Conservation (phyloP, 2,329 filamentous ascomycete species). For the Byssothecium circinans region DNA sequence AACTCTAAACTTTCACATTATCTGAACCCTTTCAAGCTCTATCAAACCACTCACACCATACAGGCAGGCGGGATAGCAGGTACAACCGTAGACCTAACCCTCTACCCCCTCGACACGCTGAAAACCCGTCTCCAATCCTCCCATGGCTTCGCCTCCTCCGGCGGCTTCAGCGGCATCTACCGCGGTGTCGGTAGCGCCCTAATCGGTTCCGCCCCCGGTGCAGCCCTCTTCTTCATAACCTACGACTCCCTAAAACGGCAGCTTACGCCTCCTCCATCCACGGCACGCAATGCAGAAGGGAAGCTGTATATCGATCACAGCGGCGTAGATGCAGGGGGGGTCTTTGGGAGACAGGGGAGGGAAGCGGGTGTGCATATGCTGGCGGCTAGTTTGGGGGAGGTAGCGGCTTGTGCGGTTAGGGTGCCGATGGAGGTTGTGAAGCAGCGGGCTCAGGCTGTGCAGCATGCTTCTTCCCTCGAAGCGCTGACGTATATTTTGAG, state of each 20-base stretch:
- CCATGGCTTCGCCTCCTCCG: conserved; percentile 74
- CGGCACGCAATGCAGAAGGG: conserved; percentile 27
- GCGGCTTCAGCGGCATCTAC: conserved; percentile 91
- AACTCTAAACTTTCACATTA: too few relatives aligned
- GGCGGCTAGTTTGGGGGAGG: conserved; percentile 82
- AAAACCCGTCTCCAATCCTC: conserved; percentile 94
- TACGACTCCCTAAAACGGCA: conserved; percentile 71
- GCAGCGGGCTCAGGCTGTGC: conserved; percentile 88
- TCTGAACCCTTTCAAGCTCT: too few relatives aligned
- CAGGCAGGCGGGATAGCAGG: conserved; percentile 87
- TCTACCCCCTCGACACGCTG: conserved; percentile 97
- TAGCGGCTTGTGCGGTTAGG: conserved; percentile 87
- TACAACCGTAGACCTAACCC: conserved; percentile 92
- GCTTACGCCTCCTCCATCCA: conserved; percentile 16
- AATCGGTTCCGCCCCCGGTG: conserved; percentile 88
- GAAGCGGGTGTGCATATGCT: conserved; percentile 69
- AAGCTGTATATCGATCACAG: conserved; percentile 27
- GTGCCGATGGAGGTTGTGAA: conserved; percentile 98
- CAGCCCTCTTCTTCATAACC: conserved; percentile 95
- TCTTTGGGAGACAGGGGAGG: conserved; percentile 2
- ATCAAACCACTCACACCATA: not conserved
- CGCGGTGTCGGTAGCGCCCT: conserved; percentile 86
- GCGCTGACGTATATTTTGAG: conserved; percentile 70
- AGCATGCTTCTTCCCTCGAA: conserved; percentile 69
- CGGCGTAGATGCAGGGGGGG: conserved; percentile 1